Percentiles rank a stretch among this genome's conserved stretches.
phyloP scores from a whole-genome alignment of 805 yeast genomes.

The Candida ficus region DNA sequence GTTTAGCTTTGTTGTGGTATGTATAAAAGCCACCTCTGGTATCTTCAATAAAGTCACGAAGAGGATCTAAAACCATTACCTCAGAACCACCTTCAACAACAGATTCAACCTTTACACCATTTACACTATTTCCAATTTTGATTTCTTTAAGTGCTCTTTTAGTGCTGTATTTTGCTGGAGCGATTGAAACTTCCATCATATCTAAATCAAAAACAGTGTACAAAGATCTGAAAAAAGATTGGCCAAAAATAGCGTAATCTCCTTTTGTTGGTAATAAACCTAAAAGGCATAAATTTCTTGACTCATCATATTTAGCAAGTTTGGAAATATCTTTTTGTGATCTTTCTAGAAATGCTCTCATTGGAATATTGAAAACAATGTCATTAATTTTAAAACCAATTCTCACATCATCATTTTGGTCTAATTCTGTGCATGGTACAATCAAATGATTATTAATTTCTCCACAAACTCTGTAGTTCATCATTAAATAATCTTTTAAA shows the following conservation, averaged over 20 bases:
- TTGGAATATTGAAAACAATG: conserved; percentile 2
- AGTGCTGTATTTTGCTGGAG: conserved; percentile 16
- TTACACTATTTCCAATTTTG: conserved; percentile 2
- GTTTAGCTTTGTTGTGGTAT: conserved; percentile 1
- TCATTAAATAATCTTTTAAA: conserved; percentile 1
- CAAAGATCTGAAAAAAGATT: conserved; percentile 15
- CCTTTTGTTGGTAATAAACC: conserved; percentile 10
- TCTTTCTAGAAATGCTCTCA: conserved; percentile 7
- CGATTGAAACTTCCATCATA: conserved; percentile 19
- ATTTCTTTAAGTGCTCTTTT: conserved; percentile 8
- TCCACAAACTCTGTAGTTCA: background rate
- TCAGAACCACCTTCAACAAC: conserved; percentile 3
- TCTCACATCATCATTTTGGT: background rate
- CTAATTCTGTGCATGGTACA: conserved; percentile 4
- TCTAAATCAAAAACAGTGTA: conserved; percentile 24
- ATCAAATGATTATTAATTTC: conserved; percentile 1
- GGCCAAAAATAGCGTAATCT: conserved; percentile 16
- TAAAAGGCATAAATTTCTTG: conserved; percentile 12
- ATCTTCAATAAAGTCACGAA: conserved; percentile 14
- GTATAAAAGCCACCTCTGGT: conserved; percentile 14
- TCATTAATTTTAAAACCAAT: conserved; percentile 1
- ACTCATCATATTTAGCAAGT: background rate
- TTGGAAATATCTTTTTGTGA: background rate
- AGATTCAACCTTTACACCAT: conserved; percentile 8
- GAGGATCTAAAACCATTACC: conserved; percentile 11